These are phyloP conservation scores for Pleurotus sapidus DNA, from an alignment of 768 basidiomycete genomes.

Conservation along the genomic window DNA sequence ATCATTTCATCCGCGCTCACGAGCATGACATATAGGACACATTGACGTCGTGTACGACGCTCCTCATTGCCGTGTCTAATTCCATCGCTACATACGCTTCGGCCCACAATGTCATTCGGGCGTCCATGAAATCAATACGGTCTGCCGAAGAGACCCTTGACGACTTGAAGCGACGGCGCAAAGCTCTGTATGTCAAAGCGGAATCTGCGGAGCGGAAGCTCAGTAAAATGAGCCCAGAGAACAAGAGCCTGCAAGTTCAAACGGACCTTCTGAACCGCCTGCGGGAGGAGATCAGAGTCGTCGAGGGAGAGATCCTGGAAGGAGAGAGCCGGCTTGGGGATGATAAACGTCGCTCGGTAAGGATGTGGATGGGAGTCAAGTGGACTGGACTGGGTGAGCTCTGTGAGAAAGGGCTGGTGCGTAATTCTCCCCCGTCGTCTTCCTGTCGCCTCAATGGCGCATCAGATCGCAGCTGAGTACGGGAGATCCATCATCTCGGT, in stretches of 20 bases:
- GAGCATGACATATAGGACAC: constrained; percentile 41
- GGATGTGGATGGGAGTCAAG: too few species aligned
- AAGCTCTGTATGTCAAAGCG: constrained; percentile 63
- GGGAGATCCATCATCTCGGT: constrained; percentile 51
- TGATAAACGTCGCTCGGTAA: too few species aligned
- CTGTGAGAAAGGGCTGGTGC: too few species aligned
- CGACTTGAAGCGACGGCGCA: constrained; percentile 68
- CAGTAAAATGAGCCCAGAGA: too few species aligned
- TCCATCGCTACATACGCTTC: constrained; percentile 69
- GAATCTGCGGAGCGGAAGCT: constrained; percentile 88
- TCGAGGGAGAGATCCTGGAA: too few species aligned
- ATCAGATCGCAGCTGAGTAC: constrained; percentile 50
- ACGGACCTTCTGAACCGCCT: too few species aligned
- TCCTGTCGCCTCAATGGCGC: background rate
- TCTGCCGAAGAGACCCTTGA: constrained; percentile 83
- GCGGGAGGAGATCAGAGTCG: too few species aligned
- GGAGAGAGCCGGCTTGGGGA: too few species aligned
- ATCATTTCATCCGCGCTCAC: background rate
- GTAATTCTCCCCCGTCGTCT: too few species aligned
- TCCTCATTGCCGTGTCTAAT: constrained; percentile 64
- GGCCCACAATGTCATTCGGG: constrained; percentile 67
- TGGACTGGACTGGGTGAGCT: too few species aligned
- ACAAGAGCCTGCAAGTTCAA: too few species aligned
- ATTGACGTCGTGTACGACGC: constrained; percentile 62
- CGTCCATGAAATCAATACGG: constrained; percentile 79